Evolutionary conservation across 176 grass and related monocot genomes (phyloP), one percentile per base, ranked within the genome.

Genomic region (Melocanna baccifera): DNA sequence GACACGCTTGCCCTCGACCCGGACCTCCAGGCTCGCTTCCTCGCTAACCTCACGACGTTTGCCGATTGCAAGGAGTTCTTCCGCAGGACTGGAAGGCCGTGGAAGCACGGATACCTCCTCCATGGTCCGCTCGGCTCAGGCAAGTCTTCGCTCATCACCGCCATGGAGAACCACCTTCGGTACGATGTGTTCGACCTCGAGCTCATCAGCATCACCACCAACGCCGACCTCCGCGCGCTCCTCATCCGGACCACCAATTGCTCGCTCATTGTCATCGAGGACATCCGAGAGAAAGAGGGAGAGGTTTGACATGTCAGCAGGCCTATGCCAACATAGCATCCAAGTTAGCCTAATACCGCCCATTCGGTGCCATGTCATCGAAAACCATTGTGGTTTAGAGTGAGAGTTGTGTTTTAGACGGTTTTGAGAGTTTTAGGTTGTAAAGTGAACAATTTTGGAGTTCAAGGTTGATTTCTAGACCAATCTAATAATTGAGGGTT

Each of bases 141-240:
- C 16, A 99, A 99, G 76, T 99, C 96, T 19, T 96, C 96, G 28
- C 93, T 99, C 75, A 96, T 99, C 58, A 93, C 93, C 9, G 93
- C 96, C 73, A 96, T 99, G 91, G 96, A 88, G 25, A 99, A 99
- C 73, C 90, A 99, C 81, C 92, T 99, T 61, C 89, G 93, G 32
- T 99, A 99, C 81, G 93, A 99, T 83, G 89, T 99, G 75, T 99
- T 92, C 70, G 91, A 99, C 81, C 91, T 99, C 12, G 93, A 99
- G 88, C 91, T 99, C 80, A 96, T 93, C 52, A 91, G 91, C 59
- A 88, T 99, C 9, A 22, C 81, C 71, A 90, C 82, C 80, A 99
- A 99, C 81, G 90, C 89, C 25, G 96, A 94, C 75, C 91, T 99
- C 62, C 89, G 96, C 34, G 80, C 85, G 67, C 90, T 99, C 62